These are phyloP conservation scores for Picochlorum sp. DNA, from an alignment of 139 green algal species.

Conservation along the genomic window DNA sequence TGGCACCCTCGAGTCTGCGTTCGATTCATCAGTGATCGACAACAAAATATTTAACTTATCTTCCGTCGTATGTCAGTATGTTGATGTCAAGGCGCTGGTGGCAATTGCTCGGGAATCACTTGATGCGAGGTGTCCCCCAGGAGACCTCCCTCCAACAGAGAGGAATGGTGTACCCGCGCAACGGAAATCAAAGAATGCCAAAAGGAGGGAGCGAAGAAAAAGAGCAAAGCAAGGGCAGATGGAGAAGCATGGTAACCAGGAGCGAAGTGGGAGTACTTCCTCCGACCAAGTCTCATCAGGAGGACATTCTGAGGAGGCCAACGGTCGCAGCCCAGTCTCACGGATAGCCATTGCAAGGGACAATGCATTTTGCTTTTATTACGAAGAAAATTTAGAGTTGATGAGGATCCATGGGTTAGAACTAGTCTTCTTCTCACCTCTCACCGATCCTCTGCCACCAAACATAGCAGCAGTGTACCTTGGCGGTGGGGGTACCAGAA, in stretches of 20 bases:
- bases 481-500: conserved; percentile 72
- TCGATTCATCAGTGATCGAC: conserved; percentile 23
- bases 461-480: conserved; percentile 73
- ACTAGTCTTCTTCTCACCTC: conserved; percentile 82
- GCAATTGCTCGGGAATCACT: conserved; percentile 24
- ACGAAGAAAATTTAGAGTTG: conserved; percentile 57
- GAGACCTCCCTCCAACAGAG: too few relatives aligned
- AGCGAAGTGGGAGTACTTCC: neutral
- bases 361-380: conserved; percentile 78
- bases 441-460: conserved; percentile 71
- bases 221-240: too few relatives aligned
- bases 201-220: too few relatives aligned
- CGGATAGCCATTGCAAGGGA: conserved; percentile 69
- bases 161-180: too few relatives aligned
- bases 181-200: too few relatives aligned
- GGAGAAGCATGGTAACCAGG: neutral
- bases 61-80: conserved; percentile 33
- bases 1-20: conserved; percentile 48
- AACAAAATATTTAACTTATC: conserved; percentile 23
- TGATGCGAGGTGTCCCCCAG: too few relatives aligned
- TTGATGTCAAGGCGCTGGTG: conserved; percentile 59
- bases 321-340: conserved; percentile 6
- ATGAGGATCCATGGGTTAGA: conserved; percentile 59
- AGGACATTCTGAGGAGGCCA: neutral
- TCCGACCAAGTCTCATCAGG: neutral